Conservation (phyloP, 768 basidiomycete species). For the Tremella yokohamensis region DNA sequence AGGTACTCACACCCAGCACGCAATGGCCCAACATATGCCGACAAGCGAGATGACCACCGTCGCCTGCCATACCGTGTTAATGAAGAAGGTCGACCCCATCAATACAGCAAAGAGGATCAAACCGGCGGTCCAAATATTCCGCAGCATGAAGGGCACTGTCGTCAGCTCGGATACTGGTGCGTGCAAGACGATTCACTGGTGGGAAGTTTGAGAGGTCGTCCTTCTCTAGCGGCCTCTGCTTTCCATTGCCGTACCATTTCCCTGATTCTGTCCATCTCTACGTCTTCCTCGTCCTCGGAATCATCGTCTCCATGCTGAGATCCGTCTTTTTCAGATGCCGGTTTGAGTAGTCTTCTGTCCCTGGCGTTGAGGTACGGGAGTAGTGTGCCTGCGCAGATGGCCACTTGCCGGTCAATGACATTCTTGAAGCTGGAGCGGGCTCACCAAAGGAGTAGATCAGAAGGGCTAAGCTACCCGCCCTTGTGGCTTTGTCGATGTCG, state of each 20-base stretch:
- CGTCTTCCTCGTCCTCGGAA: conserved; percentile 59
- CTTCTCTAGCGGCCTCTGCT: conserved; percentile 72
- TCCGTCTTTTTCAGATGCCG: conserved; percentile 54
- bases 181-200: conserved; percentile 53
- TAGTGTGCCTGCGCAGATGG: conserved; percentile 73
- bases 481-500: conserved; percentile 74
- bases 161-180: not conserved
- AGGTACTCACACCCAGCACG: conserved; percentile 72
- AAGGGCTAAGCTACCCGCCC: conserved; percentile 83
- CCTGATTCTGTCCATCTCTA: conserved; percentile 67
- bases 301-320: conserved; percentile 16
- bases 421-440: conserved; percentile 31
- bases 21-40: conserved; percentile 93
- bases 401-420: conserved; percentile 57
- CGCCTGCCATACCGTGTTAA: conserved; percentile 74
- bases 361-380: conserved; percentile 78
- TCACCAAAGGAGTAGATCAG: conserved; percentile 82
- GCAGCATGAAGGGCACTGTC: conserved; percentile 73
- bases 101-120: conserved; percentile 73
- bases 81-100: conserved; percentile 78
- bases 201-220: conserved; percentile 71
- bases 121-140: conserved; percentile 91
- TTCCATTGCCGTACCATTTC: conserved; percentile 75
- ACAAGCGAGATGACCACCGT: conserved; percentile 76
- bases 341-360: conserved; percentile 72